Evolutionary conservation across 495 filamentous ascomycete species (phyloP).

Genomic region (Aspergillus asperescens): DNA sequence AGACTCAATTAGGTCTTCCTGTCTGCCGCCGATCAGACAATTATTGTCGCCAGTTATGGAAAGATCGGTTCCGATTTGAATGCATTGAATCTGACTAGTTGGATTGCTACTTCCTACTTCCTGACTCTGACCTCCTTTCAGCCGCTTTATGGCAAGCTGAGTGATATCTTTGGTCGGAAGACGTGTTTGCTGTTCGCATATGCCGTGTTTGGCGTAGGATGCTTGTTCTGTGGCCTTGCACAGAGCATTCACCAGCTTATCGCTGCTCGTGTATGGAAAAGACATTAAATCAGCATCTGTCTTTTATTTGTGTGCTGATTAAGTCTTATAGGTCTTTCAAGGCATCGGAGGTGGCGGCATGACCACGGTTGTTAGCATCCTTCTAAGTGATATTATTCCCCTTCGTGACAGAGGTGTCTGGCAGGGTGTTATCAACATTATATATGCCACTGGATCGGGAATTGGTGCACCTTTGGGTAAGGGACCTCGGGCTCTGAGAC

Average conservation of each 20-base stretch:
- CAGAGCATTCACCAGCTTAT: conserved; percentile 66
- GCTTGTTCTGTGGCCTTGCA: conserved; percentile 66
- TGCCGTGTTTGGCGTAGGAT: conserved; percentile 67
- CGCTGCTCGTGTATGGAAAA: conserved; percentile 49
- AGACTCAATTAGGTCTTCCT: conserved; percentile 56
- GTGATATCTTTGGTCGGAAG: conserved; percentile 83
- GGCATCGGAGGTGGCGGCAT: conserved; percentile 84
- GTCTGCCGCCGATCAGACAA: conserved; percentile 72
- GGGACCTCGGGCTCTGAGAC: background rate
- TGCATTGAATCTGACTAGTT: conserved; percentile 72
- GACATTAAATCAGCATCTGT: background rate
- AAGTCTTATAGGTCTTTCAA: conserved; percentile 43
- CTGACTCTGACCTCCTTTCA: conserved; percentile 76
- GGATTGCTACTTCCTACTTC: conserved; percentile 77
- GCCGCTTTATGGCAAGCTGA: conserved; percentile 70
- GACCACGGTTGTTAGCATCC: conserved; percentile 72
- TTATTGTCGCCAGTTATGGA: conserved; percentile 74
- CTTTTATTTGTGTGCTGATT: background rate
- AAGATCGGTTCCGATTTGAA: conserved; percentile 76
- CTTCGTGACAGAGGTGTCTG: conserved; percentile 72
- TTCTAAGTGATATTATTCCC: conserved; percentile 72
- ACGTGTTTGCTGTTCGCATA: conserved; percentile 67
- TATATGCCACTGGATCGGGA: conserved; percentile 65
- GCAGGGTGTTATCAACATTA: conserved; percentile 79
- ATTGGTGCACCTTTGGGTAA: conserved; percentile 67